Evolutionary conservation across 163 green algal species (phyloP).

Genomic region (Smithsoniella earleae): DNA sequence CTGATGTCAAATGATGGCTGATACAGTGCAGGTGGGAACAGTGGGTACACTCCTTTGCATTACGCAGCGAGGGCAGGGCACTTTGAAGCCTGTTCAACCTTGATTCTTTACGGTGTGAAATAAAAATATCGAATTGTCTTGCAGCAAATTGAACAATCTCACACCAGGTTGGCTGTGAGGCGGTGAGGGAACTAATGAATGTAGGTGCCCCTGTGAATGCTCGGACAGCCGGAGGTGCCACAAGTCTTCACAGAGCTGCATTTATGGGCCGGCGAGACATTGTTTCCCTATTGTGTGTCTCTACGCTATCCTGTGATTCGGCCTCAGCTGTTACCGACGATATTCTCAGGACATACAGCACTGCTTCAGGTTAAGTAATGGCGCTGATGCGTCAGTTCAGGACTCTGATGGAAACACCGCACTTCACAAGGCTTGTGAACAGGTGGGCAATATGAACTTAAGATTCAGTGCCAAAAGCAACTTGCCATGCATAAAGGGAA

Average conservation of each 20-base stretch:
- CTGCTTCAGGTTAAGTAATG: neutral
- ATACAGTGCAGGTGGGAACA: neutral
- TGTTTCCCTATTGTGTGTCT: no score
- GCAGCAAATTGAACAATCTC: no score
- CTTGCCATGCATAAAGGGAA: no score
- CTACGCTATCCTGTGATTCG: no score
- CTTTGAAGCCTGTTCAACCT: neutral
- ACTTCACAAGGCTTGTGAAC: neutral
- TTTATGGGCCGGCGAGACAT: neutral
- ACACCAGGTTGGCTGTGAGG: no score
- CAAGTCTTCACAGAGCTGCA: neutral
- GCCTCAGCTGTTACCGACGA: no score
- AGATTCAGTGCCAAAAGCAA: no score
- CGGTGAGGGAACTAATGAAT: no score
- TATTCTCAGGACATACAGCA: no score
- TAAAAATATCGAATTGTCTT: no score
- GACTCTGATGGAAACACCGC: neutral
- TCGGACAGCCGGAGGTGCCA: neutral
- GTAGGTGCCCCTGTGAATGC: neutral
- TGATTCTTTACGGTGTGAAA: no score
- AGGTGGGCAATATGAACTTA: neutral
- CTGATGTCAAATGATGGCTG: neutral
- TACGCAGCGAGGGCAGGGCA: neutral
- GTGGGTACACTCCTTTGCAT: neutral
- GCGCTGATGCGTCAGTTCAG: neutral